Conservation (phyloP, 306 rosid species). For the Oemleria cerasiformis region DNA sequence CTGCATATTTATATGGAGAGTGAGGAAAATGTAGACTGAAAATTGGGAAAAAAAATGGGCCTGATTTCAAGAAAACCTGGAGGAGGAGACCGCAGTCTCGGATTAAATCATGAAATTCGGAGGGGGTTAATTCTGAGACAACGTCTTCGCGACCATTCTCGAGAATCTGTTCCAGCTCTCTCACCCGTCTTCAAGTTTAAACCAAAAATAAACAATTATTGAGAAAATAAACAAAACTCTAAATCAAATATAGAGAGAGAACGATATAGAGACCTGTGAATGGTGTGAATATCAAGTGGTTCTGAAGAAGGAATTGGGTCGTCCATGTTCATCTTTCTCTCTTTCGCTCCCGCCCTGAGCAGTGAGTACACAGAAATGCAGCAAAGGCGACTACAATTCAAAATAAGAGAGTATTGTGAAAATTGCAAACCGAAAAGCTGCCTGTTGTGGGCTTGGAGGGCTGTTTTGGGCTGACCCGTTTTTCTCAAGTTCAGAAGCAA, state of each 20-base stretch:
- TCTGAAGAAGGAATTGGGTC: slow-evolving; percentile 26
- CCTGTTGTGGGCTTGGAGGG: not conserved
- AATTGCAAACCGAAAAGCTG: not conserved
- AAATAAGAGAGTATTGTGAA: not conserved
- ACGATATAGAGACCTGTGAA: slow-evolving; percentile 46
- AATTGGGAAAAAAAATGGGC: not conserved
- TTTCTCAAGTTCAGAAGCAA: not conserved
- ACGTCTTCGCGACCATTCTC: slow-evolving; percentile 21
- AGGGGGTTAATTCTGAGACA: slow-evolving; percentile 29
- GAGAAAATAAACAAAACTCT: not conserved
- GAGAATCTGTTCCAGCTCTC: slow-evolving; percentile 45
- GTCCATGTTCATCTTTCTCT: slow-evolving; percentile 25
- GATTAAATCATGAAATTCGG: slow-evolving; percentile 35
- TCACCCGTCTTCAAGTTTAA: slow-evolving; percentile 39
- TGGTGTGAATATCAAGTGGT: slow-evolving; percentile 28
- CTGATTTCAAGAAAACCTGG: slow-evolving; percentile 33
- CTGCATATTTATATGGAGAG: slow-evolving; percentile 29
- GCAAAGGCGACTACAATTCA: not conserved
- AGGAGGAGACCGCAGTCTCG: slow-evolving; percentile 47
- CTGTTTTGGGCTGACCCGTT: not conserved
- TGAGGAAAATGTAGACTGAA: not conserved
- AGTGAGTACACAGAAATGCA: not conserved
- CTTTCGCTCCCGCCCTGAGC: not conserved
- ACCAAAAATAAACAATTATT: slow-evolving; percentile 7
- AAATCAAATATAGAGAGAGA: not conserved